These are phyloP conservation scores for Penicillium sp. DNA, from an alignment of 2,329 filamentous ascomycete genomes.

Conservation along the genomic window DNA sequence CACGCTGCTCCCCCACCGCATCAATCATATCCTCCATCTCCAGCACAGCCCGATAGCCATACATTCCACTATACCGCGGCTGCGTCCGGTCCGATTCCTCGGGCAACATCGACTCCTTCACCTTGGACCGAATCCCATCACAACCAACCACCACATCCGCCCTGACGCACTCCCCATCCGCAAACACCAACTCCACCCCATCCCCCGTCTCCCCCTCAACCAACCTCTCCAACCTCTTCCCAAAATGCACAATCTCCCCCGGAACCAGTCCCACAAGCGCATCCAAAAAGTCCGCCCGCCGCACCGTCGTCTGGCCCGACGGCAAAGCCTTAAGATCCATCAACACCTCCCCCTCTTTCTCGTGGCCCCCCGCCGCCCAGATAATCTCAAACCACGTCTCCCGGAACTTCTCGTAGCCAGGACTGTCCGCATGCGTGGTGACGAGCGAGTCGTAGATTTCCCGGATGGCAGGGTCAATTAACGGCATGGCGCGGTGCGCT, in stretches of 20 bases:
- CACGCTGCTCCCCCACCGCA: slow-evolving; percentile 37
- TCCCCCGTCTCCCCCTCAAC: slow-evolving; percentile 18
- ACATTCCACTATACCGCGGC: slow-evolving; percentile 37
- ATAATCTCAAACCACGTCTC: slow-evolving; percentile 39
- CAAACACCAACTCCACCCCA: slow-evolving; percentile 29
- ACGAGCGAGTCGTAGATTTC: slow-evolving; percentile 36
- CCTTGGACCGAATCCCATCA: slow-evolving; percentile 39
- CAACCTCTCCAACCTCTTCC: slow-evolving; percentile 33
- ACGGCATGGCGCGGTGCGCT: slow-evolving; percentile 56
- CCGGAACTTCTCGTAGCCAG: slow-evolving; percentile 31
- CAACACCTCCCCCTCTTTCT: slow-evolving; percentile 27
- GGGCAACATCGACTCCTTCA: slow-evolving; percentile 32
- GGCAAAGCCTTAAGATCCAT: slow-evolving; percentile 35
- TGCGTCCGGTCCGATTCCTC: slow-evolving; percentile 18
- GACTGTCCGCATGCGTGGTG: slow-evolving; percentile 37
- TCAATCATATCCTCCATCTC: slow-evolving; percentile 37
- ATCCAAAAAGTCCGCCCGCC: slow-evolving; percentile 38
- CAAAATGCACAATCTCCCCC: slow-evolving; percentile 32
- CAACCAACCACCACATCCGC: slow-evolving; percentile 41
- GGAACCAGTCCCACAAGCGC: slow-evolving; percentile 37
- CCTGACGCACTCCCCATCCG: slow-evolving; percentile 31
- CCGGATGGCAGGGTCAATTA: slow-evolving; percentile 50
- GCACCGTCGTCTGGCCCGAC: slow-evolving; percentile 36
- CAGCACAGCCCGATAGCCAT: slow-evolving; percentile 39
- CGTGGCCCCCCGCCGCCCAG: slow-evolving; percentile 24